A percentile compares a stretch with the other conserved stretches of the same genome.
phyloP scores from a whole-genome alignment of 1,284 basidiomycete genomes.

The Cutaneotrichosporon cutaneum region DNA sequence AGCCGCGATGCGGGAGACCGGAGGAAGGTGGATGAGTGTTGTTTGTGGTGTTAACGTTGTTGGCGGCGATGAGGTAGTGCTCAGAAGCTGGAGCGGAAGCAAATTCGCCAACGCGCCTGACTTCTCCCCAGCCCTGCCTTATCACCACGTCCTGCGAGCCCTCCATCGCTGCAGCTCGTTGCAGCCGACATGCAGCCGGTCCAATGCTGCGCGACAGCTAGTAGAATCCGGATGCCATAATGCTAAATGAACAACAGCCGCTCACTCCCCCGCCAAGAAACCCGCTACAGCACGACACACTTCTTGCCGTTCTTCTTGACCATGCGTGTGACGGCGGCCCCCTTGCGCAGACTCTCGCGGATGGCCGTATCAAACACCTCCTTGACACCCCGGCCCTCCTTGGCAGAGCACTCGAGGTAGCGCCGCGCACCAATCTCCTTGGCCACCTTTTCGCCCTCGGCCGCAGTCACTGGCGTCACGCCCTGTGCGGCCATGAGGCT shows the following conservation, averaged over 20 bases:
- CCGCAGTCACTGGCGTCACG: constrained; percentile 73
- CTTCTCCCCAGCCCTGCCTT: neutral
- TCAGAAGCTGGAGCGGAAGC: constrained; percentile 9
- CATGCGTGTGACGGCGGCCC: constrained; percentile 59
- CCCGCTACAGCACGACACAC: constrained; percentile 69
- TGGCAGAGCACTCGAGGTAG: constrained; percentile 93
- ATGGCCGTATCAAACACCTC: constrained; percentile 91
- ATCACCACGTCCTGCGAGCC: too few relatives aligned
- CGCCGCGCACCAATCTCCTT: constrained; percentile 85
- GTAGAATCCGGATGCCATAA: constrained; percentile 11
- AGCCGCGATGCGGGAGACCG: neutral
- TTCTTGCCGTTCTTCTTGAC: constrained; percentile 69
- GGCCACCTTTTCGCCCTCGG: constrained; percentile 76
- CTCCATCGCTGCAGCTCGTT: too few relatives aligned
- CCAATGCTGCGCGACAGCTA: neutral
- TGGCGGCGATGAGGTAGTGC: neutral
- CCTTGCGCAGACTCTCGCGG: constrained; percentile 72
- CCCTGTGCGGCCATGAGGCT: constrained; percentile 93
- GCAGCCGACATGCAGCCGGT: neutral
- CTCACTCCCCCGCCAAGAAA: neutral
- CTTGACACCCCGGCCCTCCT: constrained; percentile 81
- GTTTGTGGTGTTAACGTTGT: neutral
- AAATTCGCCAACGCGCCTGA: constrained; percentile 8
- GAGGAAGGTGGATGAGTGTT: neutral
- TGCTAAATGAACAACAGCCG: constrained; percentile 16